Conservation (phyloP, 768 basidiomycete genomes). For the Tricholoma flavovirens region DNA sequence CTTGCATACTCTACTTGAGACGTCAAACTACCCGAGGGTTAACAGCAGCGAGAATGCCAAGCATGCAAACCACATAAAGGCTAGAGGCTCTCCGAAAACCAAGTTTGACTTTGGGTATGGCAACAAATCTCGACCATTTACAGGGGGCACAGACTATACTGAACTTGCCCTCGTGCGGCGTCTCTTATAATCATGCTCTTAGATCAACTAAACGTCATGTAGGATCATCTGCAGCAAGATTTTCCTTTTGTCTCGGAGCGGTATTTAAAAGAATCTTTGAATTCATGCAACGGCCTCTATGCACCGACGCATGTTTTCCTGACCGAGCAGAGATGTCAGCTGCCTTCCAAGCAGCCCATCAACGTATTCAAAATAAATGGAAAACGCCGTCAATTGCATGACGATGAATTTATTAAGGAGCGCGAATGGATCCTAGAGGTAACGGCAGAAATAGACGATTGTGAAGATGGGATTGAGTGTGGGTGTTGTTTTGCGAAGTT, state of each 20-base stretch:
- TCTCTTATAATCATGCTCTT: background rate
- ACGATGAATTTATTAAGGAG: conserved; percentile 42
- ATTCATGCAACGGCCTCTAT: conserved; percentile 42
- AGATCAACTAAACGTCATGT: background rate
- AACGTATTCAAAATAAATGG: conserved; percentile 22
- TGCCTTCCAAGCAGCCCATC: conserved; percentile 33
- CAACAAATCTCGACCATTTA: background rate
- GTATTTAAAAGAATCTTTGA: conserved; percentile 44
- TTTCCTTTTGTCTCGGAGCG: conserved; percentile 55
- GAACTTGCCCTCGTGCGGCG: background rate
- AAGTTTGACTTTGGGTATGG: background rate
- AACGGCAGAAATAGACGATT: conserved; percentile 30
- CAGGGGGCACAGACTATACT: background rate
- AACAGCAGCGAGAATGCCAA: background rate
- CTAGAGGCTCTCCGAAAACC: background rate
- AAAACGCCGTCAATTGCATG: conserved; percentile 25
- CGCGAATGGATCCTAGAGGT: conserved; percentile 30
- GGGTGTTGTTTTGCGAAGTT: conserved; percentile 80
- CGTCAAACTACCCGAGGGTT: background rate
- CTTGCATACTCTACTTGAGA: background rate
- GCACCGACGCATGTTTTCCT: conserved; percentile 61
- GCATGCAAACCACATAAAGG: background rate
- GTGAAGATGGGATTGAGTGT: conserved; percentile 66
- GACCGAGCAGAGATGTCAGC: conserved; percentile 9
- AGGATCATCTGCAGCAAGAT: conserved; percentile 50